Base-by-base conservation (phyloP, 225 moss, liverwort and hornwort genomes). In the Antitrichia curtipendula region DNA sequence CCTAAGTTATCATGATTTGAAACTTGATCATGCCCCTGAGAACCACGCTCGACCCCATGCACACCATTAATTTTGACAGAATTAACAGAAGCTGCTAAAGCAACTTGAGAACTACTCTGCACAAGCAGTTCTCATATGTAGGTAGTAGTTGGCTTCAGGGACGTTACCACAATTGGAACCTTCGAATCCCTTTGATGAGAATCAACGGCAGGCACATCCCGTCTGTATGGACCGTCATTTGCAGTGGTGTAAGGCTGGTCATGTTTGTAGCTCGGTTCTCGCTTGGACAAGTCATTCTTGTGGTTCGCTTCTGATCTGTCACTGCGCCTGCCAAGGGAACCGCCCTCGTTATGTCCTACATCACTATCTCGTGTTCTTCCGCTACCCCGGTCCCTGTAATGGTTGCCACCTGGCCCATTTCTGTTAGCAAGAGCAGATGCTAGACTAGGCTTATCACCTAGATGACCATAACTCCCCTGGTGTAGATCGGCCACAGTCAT, bases 401-500 rank as follows among this genome's bases (percentile, higher is more conserved):
- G 93, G 65, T 97, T 92, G 52, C 93, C 94, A 82, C 91, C 89
- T 78, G 95, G 92, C 50, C 97, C 97, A 87, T 96, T 97, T 81
- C 99, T 95, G 82, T 92, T 91, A 38, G 93, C 95, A 76, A 94
- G 95, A 71, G 97, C 91, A 86, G 91, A 92, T 57, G 91, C 92
- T 21, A 94, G 86, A 91, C 90, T 92, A 21, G 94, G 92, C 82
- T 95, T 92, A 83, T 99, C 98, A 72, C 93, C 81, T 47, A 95
- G 88, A 69, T 90, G 90, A 53, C 86, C 80, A 66, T 90, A 91
- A 59, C 49, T 86, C 61, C 88, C 91, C 65, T 90, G 91, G 68
- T 91, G 96, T 61, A 94, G 85, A 83, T 99, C 99, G 45, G 97
- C 92, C 89, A 97, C 94, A 25, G 99, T 96, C 91, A 96, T 91